A percentile compares a stretch with the other conserved stretches of the same genome.
phyloP scores from a whole-genome alignment of 352 stramenopile genomes.

The Aphanomyces euteiches region DNA sequence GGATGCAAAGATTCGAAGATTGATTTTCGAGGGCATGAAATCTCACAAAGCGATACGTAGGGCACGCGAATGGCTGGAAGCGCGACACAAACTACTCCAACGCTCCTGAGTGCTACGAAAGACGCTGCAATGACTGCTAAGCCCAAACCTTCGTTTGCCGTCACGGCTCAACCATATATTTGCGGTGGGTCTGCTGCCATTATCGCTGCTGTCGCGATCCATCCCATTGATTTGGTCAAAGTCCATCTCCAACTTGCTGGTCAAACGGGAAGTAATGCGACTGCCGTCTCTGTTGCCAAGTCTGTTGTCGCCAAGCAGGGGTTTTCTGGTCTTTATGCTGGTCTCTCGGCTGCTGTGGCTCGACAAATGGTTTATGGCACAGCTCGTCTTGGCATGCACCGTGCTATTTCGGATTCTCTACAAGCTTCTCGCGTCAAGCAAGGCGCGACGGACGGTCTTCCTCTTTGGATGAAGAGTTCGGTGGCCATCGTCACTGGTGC shows the following conservation, averaged over 20 bases:
- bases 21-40: not conserved
- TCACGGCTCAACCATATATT: slow-evolving; percentile 68
- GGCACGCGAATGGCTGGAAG: slow-evolving; percentile 12
- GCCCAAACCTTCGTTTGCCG: slow-evolving; percentile 42
- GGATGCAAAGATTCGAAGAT: slow-evolving; percentile 22
- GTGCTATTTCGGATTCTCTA: slow-evolving; percentile 75
- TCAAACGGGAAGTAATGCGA: slow-evolving; percentile 73
- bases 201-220: slow-evolving; percentile 76
- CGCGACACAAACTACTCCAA: slow-evolving; percentile 10
- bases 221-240: slow-evolving; percentile 90
- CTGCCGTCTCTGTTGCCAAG: slow-evolving; percentile 64
- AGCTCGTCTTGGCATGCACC: slow-evolving; percentile 79
- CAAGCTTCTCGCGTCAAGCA: slow-evolving; percentile 63
- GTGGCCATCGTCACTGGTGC: slow-evolving; percentile 71
- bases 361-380: slow-evolving; percentile 86
- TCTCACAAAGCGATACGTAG: not conserved
- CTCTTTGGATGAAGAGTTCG: slow-evolving; percentile 66
- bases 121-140: slow-evolving; percentile 20
- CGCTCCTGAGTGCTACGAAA: not conserved
- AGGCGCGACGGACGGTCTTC: slow-evolving; percentile 62
- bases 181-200: slow-evolving; percentile 70
- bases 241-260: slow-evolving; percentile 85
- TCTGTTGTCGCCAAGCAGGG: slow-evolving; percentile 80
- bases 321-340: slow-evolving; percentile 76
- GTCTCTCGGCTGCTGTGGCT: slow-evolving; percentile 72